phyloP scores from a whole-genome alignment of 352 stramenopile species.

The Phytophthora nicotianae region DNA sequence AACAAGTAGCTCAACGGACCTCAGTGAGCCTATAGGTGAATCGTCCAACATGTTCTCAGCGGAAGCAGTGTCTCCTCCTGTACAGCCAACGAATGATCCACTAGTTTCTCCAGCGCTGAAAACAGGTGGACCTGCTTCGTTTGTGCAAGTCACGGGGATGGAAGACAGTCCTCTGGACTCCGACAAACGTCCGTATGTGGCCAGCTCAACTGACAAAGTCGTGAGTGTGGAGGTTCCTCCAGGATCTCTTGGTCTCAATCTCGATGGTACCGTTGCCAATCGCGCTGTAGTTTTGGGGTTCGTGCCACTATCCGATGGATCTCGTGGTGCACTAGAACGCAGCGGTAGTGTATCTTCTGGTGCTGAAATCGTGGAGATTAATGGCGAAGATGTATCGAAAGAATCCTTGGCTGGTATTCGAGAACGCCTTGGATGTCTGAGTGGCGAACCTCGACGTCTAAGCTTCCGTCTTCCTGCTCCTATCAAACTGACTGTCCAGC shows the following conservation, averaged over 20 bases:
- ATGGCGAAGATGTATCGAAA: conserved; percentile 60
- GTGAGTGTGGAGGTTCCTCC: conserved; percentile 53
- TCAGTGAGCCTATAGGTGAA: conserved; percentile 19
- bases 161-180: conserved; percentile 10
- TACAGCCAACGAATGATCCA: conserved; percentile 1
- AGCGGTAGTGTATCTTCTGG: conserved; percentile 48
- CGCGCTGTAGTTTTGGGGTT: conserved; percentile 70
- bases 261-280: conserved; percentile 44
- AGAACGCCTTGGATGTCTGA: conserved; percentile 40
- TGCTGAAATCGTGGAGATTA: conserved; percentile 63
- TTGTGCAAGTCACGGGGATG: conserved; percentile 36
- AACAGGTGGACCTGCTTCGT: conserved; percentile 14
- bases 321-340: conserved; percentile 46
- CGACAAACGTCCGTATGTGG: conserved; percentile 20
- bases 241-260: conserved; percentile 60
- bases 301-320: conserved; percentile 54
- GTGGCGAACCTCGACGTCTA: conserved; percentile 39
- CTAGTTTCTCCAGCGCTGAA: conserved; percentile 2
- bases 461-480: conserved; percentile 49
- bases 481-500: conserved; percentile 9
- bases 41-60: conserved; percentile 17
- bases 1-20: conserved; percentile 21
- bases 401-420: conserved; percentile 51
- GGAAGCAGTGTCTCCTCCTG: too few relatives aligned
- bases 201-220: conserved; percentile 23